Percentiles rank a stretch among this genome's conserved stretches.
phyloP scores from a whole-genome alignment of 495 filamentous ascomycete genomes.

The Aspergillus asperescens region DNA sequence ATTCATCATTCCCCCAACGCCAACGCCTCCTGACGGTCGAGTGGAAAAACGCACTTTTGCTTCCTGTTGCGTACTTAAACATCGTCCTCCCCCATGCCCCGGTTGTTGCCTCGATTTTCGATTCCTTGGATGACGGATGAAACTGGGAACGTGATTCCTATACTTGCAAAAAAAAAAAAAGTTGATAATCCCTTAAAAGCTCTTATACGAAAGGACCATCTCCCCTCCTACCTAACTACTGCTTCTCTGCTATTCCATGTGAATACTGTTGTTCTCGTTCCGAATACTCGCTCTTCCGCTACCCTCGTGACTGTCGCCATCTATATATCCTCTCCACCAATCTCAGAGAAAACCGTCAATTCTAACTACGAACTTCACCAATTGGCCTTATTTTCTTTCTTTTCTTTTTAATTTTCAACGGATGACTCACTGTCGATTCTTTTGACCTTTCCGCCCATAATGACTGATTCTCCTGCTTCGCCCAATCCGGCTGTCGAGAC shows the following conservation, averaged over 20 bases:
- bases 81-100: constrained; percentile 22
- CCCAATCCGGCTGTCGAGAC: constrained; percentile 23
- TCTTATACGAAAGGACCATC: constrained; percentile 21
- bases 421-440: constrained; percentile 10
- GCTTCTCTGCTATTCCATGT: neutral
- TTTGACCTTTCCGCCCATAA: constrained; percentile 11
- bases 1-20: constrained; percentile 25
- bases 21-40: constrained; percentile 20
- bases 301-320: neutral
- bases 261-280: constrained; percentile 2
- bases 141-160: constrained; percentile 9
- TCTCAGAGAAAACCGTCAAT: neutral
- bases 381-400: too few species aligned
- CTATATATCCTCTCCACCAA: neutral
- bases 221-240: constrained; percentile 24
- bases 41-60: constrained; percentile 1
- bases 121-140: constrained; percentile 19
- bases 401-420: neutral
- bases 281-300: neutral
- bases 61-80: constrained; percentile 23
- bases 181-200: constrained; percentile 7
- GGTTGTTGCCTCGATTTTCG: constrained; percentile 16
- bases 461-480: constrained; percentile 29
- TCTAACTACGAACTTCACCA: constrained; percentile 15
- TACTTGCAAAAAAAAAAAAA: constrained; percentile 13